phyloP scores from a whole-genome alignment of 495 filamentous ascomycete genomes.

The Talaromyces thailandensis region DNA sequence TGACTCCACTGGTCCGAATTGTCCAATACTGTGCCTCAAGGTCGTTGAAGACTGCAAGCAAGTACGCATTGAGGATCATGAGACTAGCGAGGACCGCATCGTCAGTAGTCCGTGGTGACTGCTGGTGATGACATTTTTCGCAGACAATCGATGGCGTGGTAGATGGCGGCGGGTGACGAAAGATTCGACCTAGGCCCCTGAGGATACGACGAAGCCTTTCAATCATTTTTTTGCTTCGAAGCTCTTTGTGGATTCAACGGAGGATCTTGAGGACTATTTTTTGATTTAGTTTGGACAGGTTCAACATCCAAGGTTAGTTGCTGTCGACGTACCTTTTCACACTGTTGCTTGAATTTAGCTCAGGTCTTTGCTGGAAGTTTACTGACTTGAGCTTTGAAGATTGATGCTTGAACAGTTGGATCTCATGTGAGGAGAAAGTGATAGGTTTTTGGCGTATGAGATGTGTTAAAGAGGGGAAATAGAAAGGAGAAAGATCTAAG shows the following conservation, averaged over 20 bases:
- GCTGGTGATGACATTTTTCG: constrained; percentile 1
- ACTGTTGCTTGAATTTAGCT: background rate
- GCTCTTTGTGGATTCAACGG: no score
- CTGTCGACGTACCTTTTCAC: background rate
- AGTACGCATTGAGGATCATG: background rate
- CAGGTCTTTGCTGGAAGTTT: background rate
- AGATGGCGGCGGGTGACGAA: background rate
- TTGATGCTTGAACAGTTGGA: background rate
- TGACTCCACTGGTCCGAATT: background rate
- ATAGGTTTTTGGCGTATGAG: background rate
- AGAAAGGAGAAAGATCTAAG: background rate
- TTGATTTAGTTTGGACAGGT: background rate
- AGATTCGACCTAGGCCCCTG: background rate
- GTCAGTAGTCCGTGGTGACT: background rate
- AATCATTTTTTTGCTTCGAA: background rate
- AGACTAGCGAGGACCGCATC: background rate
- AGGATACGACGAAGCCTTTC: background rate
- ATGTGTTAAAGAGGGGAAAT: background rate
- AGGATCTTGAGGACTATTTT: background rate
- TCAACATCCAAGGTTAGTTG: background rate
- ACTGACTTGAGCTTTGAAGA: background rate
- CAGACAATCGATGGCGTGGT: constrained; percentile 1
- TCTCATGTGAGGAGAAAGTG: background rate
- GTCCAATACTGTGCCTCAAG: background rate
- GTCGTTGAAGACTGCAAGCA: background rate